Evolutionary conservation across 2,329 filamentous ascomycete species (phyloP).

Genomic region (Orbilia ellipsospora): DNA sequence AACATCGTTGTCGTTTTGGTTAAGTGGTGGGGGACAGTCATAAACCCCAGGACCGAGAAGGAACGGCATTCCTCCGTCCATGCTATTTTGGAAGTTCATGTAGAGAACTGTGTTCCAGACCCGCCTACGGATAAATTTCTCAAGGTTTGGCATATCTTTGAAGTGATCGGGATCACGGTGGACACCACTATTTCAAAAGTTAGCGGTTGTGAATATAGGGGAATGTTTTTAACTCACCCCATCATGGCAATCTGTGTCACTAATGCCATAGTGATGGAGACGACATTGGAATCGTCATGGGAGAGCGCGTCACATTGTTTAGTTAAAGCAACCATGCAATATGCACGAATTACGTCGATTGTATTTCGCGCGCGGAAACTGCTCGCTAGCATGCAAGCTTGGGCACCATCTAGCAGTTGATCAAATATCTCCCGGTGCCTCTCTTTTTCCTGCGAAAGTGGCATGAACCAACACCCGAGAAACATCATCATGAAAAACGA

Average conservation of each 20-base stretch:
- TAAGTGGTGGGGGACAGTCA: constrained; percentile 43
- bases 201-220: not conserved
- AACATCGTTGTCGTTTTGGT: constrained; percentile 42
- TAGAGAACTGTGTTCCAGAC: constrained; percentile 51
- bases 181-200: constrained; percentile 15
- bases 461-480: constrained; percentile 49
- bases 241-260: constrained; percentile 52
- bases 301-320: constrained; percentile 52
- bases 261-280: constrained; percentile 43
- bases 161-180: constrained; percentile 51
- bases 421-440: constrained; percentile 28
- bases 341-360: constrained; percentile 36
- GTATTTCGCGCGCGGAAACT: constrained; percentile 36
- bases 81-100: constrained; percentile 55
- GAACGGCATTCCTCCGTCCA: constrained; percentile 53
- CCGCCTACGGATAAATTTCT: constrained; percentile 41
- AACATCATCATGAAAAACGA: constrained; percentile 54
- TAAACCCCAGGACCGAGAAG: constrained; percentile 40
- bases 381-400: constrained; percentile 27
- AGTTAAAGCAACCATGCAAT: constrained; percentile 42
- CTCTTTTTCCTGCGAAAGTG: constrained; percentile 30
- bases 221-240: constrained; percentile 10
- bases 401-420: constrained; percentile 40
- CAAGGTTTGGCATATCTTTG: constrained; percentile 43
- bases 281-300: constrained; percentile 47